phyloP scores from a whole-genome alignment of 345 rosid genomes.

The Lenwebbia sp. region DNA sequence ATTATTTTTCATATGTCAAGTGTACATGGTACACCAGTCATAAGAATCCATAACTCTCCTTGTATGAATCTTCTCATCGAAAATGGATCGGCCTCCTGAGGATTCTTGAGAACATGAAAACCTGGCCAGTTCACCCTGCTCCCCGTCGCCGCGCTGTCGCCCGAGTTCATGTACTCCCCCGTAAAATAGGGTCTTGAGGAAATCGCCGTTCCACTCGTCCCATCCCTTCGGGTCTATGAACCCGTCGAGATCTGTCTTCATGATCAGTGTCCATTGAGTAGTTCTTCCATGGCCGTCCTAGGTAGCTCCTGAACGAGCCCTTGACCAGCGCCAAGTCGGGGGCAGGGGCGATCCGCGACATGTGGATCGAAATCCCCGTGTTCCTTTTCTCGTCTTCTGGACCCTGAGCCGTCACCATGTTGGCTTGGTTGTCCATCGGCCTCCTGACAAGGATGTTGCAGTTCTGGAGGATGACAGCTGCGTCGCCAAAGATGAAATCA shows the following conservation, averaged over 20 bases:
- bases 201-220: slow-evolving; percentile 41
- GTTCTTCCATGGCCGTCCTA: slow-evolving; percentile 16
- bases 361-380: slow-evolving; percentile 46
- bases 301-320: slow-evolving; percentile 18
- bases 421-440: slow-evolving; percentile 48
- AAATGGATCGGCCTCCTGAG: slow-evolving; percentile 31
- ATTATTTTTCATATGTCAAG: slow-evolving; percentile 10
- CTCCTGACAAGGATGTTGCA: slow-evolving; percentile 53
- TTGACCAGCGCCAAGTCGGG: slow-evolving; percentile 27
- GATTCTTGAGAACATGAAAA: slow-evolving; percentile 32
- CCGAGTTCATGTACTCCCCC: slow-evolving; percentile 54
- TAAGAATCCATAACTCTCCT: slow-evolving; percentile 17
- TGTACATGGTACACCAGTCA: slow-evolving; percentile 41
- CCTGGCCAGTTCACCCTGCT: slow-evolving; percentile 51
- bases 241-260: slow-evolving; percentile 31
- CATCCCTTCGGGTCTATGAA: slow-evolving; percentile 52
- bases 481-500: slow-evolving; percentile 65
- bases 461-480: slow-evolving; percentile 44
- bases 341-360: slow-evolving; percentile 33
- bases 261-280: slow-evolving; percentile 18
- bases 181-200: slow-evolving; percentile 37
- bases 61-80: slow-evolving; percentile 31
- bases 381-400: slow-evolving; percentile 33
- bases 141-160: slow-evolving; percentile 25
- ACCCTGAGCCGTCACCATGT: slow-evolving; percentile 55